A percentile compares a stretch with the other conserved stretches of the same genome.
These are phyloP conservation scores for Berkeleyomyces basicola DNA, from an alignment of 2,329 filamentous ascomycete species.

Conservation along the genomic window DNA sequence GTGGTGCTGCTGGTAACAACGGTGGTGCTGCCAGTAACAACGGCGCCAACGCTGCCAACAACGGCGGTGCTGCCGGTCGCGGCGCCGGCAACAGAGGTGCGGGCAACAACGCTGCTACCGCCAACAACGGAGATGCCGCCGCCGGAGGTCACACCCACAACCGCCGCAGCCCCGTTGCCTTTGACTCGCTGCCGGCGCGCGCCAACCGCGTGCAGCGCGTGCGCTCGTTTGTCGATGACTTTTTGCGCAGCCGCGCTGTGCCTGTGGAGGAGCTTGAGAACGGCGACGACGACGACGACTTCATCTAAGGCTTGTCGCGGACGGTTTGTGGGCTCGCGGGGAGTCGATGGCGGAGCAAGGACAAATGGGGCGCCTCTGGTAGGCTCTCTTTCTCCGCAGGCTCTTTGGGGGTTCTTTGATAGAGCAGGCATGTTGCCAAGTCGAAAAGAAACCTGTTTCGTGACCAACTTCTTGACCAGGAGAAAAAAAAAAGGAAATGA, in stretches of 20 bases:
- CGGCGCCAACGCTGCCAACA: no score
- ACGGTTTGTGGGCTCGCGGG: neutral
- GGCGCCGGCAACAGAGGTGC: no score
- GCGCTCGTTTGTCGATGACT: constrained; percentile 7
- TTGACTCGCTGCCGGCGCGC: neutral
- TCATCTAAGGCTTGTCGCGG: neutral
- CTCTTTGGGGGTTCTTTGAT: no score
- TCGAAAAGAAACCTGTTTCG: no score
- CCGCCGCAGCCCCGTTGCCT: neutral
- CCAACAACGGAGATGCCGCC: neutral
- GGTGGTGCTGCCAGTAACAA: no score
- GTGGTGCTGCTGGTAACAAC: neutral
- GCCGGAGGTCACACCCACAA: neutral
- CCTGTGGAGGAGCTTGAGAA: constrained; percentile 7
- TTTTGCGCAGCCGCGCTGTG: constrained; percentile 6
- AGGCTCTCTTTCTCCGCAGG: neutral
- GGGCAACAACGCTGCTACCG: no score
- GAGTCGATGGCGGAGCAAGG: neutral
- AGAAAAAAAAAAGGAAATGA: neutral
- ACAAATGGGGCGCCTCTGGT: no score
- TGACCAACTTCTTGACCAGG: neutral
- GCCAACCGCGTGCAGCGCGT: constrained; percentile 10
- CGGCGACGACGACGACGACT: constrained; percentile 9
- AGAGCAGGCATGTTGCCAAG: no score
- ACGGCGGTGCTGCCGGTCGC: no score